phyloP scores from a whole-genome alignment of 2,329 filamentous ascomycete genomes.

The Alternaria gaisen region DNA sequence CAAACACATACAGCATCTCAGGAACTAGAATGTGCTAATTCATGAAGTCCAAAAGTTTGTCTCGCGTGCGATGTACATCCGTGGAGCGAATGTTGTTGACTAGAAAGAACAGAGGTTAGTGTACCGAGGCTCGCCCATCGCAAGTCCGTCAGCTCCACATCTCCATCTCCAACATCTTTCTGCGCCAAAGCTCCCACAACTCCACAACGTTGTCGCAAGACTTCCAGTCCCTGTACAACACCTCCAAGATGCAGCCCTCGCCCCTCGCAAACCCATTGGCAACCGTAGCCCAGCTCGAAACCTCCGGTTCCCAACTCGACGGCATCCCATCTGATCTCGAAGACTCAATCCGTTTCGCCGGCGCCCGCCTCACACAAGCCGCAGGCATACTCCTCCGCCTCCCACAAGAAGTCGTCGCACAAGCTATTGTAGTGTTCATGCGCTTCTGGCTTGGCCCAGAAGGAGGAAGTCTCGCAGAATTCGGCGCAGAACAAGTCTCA shows the following conservation, averaged over 20 bases:
- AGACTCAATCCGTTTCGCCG: constrained; percentile 74
- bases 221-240: neutral
- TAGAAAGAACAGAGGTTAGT: constrained; percentile 14
- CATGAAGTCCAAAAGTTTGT: neutral
- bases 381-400: constrained; percentile 83
- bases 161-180: constrained; percentile 14
- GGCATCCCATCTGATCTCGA: constrained; percentile 73
- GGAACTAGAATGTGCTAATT: too few species aligned
- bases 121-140: constrained; percentile 3
- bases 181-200: constrained; percentile 2
- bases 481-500: constrained; percentile 75
- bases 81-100: constrained; percentile 1
- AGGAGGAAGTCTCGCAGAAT: constrained; percentile 58
- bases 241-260: constrained; percentile 38
- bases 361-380: constrained; percentile 77
- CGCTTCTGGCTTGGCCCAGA: constrained; percentile 77
- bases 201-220: neutral
- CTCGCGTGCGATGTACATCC: neutral
- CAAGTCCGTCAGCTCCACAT: constrained; percentile 9
- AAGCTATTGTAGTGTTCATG: constrained; percentile 82
- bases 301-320: constrained; percentile 63
- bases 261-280: constrained; percentile 74
- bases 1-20: too few species aligned
- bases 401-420: constrained; percentile 84
- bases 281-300: constrained; percentile 73